These are phyloP conservation scores for Coemansia sp. DNA, from an alignment of 192 early-diverging fungal species.

Conservation along the genomic window DNA sequence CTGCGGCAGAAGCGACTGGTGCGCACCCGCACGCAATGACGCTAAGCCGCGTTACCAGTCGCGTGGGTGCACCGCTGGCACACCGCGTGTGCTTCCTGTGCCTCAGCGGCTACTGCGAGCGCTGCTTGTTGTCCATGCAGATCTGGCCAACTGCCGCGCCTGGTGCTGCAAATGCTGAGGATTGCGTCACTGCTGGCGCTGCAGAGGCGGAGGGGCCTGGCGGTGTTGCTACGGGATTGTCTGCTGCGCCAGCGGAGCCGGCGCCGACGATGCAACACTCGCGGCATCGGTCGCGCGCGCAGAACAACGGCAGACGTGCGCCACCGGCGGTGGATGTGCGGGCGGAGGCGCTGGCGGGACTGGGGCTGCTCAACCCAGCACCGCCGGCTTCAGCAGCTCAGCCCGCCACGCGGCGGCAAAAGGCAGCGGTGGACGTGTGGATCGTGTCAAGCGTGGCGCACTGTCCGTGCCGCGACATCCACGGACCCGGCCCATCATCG, in stretches of 20 bases:
- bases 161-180: too few species aligned
- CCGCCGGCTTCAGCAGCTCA: neutral
- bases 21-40: neutral
- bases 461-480: constrained; percentile 43
- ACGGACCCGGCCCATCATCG: constrained; percentile 43
- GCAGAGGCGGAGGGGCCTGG: too few species aligned
- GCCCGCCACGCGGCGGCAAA: neutral
- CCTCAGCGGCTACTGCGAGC: constrained; percentile 45
- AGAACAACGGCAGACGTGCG: constrained; percentile 1
- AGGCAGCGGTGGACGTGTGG: constrained; percentile 34
- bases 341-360: constrained; percentile 5
- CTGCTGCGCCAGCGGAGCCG: neutral
- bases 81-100: constrained; percentile 51
- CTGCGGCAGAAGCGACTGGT: neutral
- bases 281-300: constrained; percentile 1
- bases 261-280: neutral
- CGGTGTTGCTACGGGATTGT: neutral
- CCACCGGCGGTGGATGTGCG: neutral
- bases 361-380: constrained; percentile 19
- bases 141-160: constrained; percentile 37
- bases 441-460: constrained; percentile 45
- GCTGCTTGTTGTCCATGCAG: constrained; percentile 44
- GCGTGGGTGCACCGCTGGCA: constrained; percentile 18
- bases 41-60: constrained; percentile 3
- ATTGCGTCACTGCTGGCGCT: too few species aligned